phyloP scores from a whole-genome alignment of 495 filamentous ascomycete species.

The Neurospora sublineolata region DNA sequence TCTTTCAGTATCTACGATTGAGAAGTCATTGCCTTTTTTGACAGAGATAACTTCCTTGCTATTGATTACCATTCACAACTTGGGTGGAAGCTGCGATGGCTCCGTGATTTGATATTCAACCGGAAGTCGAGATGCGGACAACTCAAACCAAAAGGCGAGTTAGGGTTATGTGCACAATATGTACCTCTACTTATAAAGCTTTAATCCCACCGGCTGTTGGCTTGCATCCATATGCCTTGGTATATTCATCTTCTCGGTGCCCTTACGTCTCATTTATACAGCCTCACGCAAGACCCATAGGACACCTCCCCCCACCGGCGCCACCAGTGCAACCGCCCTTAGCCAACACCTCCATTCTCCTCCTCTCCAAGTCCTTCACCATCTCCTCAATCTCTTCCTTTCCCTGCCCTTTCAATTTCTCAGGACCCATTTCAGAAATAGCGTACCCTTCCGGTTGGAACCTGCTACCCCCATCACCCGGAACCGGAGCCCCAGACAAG shows the following conservation, averaged over 20 bases:
- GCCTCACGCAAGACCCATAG: neutral
- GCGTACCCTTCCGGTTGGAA: conserved; percentile 45
- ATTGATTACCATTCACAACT: neutral
- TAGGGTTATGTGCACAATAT: neutral
- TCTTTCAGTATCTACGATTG: neutral
- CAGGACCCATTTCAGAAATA: conserved; percentile 43
- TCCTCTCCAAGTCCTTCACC: conserved; percentile 23
- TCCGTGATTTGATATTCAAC: no score
- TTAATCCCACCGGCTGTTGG: neutral
- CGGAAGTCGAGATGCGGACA: no score
- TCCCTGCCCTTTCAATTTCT: conserved; percentile 41
- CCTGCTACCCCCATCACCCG: conserved; percentile 44
- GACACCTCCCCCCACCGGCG: neutral
- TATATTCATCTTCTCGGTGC: neutral
- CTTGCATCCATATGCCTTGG: neutral
- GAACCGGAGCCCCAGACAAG: conserved; percentile 39
- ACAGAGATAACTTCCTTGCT: no score
- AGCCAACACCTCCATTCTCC: neutral
- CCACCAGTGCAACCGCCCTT: neutral
- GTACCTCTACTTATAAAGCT: no score
- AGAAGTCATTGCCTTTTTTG: neutral
- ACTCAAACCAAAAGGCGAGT: neutral
- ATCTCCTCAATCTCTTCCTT: conserved; percentile 30
- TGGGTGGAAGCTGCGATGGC: neutral
- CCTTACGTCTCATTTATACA: neutral